Evolutionary conservation across 441 rosid species (phyloP), one percentile per base, ranked within the genome.

Genomic region (Sinapis alba): DNA sequence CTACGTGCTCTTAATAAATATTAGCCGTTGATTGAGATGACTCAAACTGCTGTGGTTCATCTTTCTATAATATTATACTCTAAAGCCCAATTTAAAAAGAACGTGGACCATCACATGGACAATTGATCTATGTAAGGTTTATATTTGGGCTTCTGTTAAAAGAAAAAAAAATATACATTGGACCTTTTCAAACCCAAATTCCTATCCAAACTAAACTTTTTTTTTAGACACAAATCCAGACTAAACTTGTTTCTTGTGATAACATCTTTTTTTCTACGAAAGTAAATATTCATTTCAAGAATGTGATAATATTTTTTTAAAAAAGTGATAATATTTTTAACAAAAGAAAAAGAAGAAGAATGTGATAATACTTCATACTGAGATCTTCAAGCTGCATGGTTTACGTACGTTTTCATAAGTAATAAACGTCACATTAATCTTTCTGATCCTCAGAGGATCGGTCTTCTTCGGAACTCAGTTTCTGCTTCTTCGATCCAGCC

Each of bases 1-100:
- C 41, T 10, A 43, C 53, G 27, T 77, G 23, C 16, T 45, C 64
- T 7, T 19, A 6, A 24, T 0, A 0, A 0, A 9, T 47, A 1
- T 21, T 0, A 24, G 12, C 64, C 69, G 76, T 71, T 20, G 73
- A 59, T 24, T 32, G 2, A n/a, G 80, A 50, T 34, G 3, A 23
- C 26, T 58, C 19, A 11, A 8, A 12, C 19, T 47, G 0, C 30
- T 4, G n/a, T n/a, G n/a, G n/a, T 30, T 32, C 11, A 19, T 20
- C 12, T 27, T 65, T 19, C 53, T 24, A 38, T 41, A 13, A 23
- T 30, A 23, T 1, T 65, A 26, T 65, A 9, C 56, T 26, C 41
- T 50, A 27, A 27, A 27, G 43, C 59, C 59, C 58, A 27, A 34
- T 26, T 18, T 9, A 16, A 15, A 45, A 24, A 24, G 5, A 5